Percentiles rank a stretch among this genome's conserved stretches.
These are phyloP conservation scores for Rhynchospora tenuis DNA, from an alignment of 176 grass and related monocot genomes.

Conservation along the genomic window DNA sequence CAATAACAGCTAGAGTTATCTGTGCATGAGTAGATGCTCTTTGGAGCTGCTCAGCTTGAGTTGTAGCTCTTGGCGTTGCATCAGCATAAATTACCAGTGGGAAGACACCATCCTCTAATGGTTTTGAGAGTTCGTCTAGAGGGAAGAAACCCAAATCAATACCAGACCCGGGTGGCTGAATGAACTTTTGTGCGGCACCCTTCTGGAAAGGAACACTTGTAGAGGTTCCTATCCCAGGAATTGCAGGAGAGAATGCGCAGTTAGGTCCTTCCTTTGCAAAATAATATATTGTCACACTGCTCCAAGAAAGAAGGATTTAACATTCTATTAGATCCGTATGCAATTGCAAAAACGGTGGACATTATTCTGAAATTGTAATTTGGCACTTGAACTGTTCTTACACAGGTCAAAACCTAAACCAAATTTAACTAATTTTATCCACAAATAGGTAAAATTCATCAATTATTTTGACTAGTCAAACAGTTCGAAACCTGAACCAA, in stretches of 20 bases:
- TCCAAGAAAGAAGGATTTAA: constrained; percentile 17
- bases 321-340: not conserved
- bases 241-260: constrained; percentile 43
- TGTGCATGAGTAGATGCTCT: constrained; percentile 46
- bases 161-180: constrained; percentile 68
- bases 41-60: constrained; percentile 15
- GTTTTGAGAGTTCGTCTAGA: constrained; percentile 74
- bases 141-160: constrained; percentile 94
- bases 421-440: too few relatives aligned
- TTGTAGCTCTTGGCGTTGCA: constrained; percentile 32
- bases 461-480: too few relatives aligned
- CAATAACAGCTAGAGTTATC: constrained; percentile 89
- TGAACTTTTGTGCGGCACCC: constrained; percentile 61
- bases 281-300: constrained; percentile 75
- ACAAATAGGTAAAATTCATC: too few relatives aligned
- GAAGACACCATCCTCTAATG: constrained; percentile 42
- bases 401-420: not conserved
- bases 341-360: not conserved
- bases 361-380: not conserved
- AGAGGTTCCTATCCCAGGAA: constrained; percentile 41
- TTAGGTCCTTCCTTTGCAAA: constrained; percentile 82
- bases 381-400: not conserved
- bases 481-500: too few relatives aligned
- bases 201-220: constrained; percentile 64
- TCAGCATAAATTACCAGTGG: constrained; percentile 79